Evolutionary conservation across 116 monocot species (phyloP).

Genomic region (Iris pallida): DNA sequence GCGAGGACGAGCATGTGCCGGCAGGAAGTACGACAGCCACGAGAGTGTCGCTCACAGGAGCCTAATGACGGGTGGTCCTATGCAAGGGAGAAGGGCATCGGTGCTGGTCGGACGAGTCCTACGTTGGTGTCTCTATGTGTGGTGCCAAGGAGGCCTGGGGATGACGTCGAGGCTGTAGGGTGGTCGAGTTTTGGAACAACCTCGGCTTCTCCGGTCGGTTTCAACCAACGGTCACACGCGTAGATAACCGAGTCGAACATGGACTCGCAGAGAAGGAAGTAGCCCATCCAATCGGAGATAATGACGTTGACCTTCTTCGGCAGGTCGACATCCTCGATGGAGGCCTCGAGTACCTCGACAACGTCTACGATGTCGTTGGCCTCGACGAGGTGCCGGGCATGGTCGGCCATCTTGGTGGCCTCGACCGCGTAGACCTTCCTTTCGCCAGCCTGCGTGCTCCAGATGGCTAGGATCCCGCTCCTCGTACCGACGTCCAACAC

Average conservation of each 20-base stretch:
- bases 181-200: too few relatives aligned
- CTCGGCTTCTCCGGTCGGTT: constrained; percentile 80
- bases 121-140: too few relatives aligned
- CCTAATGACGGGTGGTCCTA: too few relatives aligned
- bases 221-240: constrained; percentile 87
- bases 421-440: constrained; percentile 92
- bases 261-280: constrained; percentile 88
- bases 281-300: constrained; percentile 99
- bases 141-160: too few relatives aligned
- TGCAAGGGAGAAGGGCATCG: too few relatives aligned
- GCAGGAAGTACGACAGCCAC: too few relatives aligned
- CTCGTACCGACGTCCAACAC: constrained; percentile 93
- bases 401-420: too few relatives aligned
- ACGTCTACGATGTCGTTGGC: constrained; percentile 60
- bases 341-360: constrained; percentile 85
- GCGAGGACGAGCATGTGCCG: too few relatives aligned
- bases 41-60: too few relatives aligned
- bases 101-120: too few relatives aligned
- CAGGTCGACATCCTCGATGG: constrained; percentile 76
- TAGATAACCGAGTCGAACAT: constrained; percentile 99
- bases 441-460: constrained; percentile 95
- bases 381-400: constrained; percentile 66
- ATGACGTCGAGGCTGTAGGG: too few relatives aligned
- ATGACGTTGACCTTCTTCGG: constrained; percentile 99
- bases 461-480: constrained; percentile 91